Evolutionary conservation across 805 yeast genomes (phyloP).

Genomic region (Cyberlindnera meyerae): DNA sequence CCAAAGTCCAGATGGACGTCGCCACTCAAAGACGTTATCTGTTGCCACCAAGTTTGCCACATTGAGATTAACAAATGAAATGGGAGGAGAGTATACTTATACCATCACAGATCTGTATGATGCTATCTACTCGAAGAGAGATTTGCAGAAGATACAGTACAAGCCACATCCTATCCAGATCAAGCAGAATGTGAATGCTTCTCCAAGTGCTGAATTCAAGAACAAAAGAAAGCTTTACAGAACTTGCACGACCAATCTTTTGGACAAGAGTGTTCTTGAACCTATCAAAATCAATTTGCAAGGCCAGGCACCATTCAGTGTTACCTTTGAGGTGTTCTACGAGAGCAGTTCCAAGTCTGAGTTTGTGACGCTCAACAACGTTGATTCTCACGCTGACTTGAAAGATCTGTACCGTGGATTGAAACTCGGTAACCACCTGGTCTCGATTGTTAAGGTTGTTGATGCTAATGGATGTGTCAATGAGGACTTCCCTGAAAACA

Average conservation of each 20-base stretch:
- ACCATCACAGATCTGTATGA: slow-evolving; percentile 62
- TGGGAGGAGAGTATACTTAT: slow-evolving; percentile 59
- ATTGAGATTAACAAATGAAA: slow-evolving; percentile 38
- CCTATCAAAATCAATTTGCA: slow-evolving; percentile 51
- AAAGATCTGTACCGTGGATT: slow-evolving; percentile 45
- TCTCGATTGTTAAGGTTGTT: slow-evolving; percentile 50
- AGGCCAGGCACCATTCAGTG: slow-evolving; percentile 60
- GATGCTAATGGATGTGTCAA: slow-evolving; percentile 71
- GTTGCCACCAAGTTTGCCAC: slow-evolving; percentile 50
- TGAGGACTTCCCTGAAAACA: slow-evolving; percentile 37
- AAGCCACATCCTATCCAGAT: slow-evolving; percentile 33
- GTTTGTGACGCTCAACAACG: slow-evolving; percentile 38
- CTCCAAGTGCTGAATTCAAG: slow-evolving; percentile 57
- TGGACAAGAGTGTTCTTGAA: slow-evolving; percentile 32
- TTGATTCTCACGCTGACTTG: slow-evolving; percentile 36
- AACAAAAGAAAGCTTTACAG: slow-evolving; percentile 44
- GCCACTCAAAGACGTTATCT: slow-evolving; percentile 35
- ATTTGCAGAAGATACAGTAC: slow-evolving; percentile 28
- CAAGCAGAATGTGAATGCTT: slow-evolving; percentile 48
- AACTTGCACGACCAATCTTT: slow-evolving; percentile 41
- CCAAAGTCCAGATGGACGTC: slow-evolving; percentile 49
- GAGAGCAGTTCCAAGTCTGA: slow-evolving; percentile 54
- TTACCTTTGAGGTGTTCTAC: slow-evolving; percentile 55
- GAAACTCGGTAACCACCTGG: slow-evolving; percentile 64
- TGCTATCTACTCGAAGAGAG: slow-evolving; percentile 46